Percentiles rank a stretch among this genome's conserved stretches.
These are phyloP conservation scores for Ambrosiella beaveri DNA, from an alignment of 2,329 filamentous ascomycete genomes.

Conservation along the genomic window DNA sequence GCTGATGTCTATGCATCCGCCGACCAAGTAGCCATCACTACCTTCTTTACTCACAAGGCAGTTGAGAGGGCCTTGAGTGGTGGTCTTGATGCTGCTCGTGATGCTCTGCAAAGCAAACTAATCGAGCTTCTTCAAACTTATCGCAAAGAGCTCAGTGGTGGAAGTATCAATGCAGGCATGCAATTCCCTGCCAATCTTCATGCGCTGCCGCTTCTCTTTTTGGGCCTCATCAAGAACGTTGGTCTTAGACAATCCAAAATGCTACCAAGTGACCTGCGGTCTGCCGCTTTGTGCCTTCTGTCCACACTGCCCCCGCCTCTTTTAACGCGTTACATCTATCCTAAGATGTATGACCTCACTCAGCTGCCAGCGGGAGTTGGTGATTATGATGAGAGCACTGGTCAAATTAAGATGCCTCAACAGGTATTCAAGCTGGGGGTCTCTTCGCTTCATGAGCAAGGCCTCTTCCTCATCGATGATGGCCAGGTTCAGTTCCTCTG, in stretches of 20 bases:
- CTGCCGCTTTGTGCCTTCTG: slow-evolving; percentile 80
- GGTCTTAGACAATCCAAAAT: slow-evolving; percentile 83
- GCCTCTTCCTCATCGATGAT: slow-evolving; percentile 90
- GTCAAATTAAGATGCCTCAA: slow-evolving; percentile 75
- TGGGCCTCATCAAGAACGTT: slow-evolving; percentile 91
- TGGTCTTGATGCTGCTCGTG: slow-evolving; percentile 76
- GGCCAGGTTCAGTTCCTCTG: slow-evolving; percentile 96
- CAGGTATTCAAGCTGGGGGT: slow-evolving; percentile 65
- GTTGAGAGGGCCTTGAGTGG: slow-evolving; percentile 76
- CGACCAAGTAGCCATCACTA: slow-evolving; percentile 81
- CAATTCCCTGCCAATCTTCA: slow-evolving; percentile 90
- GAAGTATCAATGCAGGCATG: slow-evolving; percentile 85
- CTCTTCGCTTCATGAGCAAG: slow-evolving; percentile 72
- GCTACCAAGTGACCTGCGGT: slow-evolving; percentile 84
- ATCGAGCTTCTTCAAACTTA: slow-evolving; percentile 89
- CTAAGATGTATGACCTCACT: slow-evolving; percentile 68
- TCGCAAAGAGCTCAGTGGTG: slow-evolving; percentile 88
- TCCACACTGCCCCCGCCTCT: slow-evolving; percentile 83
- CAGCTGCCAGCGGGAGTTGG: slow-evolving; percentile 95
- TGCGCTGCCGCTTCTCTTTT: slow-evolving; percentile 73
- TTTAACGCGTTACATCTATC: slow-evolving; percentile 84
- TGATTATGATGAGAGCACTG: slow-evolving; percentile 66
- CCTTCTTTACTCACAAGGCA: slow-evolving; percentile 94
- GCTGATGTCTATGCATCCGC: slow-evolving; percentile 88
- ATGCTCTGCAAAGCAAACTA: slow-evolving; percentile 79